Base-by-base conservation (phyloP, 805 yeast genomes). In the Debaryomyces hansenii region DNA sequence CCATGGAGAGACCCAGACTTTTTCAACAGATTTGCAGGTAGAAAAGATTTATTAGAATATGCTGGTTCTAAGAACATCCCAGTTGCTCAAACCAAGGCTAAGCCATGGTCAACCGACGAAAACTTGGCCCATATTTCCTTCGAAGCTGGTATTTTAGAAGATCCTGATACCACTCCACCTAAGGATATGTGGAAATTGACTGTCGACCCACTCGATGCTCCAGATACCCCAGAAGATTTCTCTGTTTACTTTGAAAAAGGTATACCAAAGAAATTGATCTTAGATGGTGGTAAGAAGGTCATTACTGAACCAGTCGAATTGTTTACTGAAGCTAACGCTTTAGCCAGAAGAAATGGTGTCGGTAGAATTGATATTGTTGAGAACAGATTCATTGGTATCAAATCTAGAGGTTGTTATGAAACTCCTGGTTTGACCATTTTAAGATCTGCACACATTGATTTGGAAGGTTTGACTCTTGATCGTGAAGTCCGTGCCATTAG, bases 81-180 rank as follows among this genome's bases (percentile, higher is more conserved):
- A 54, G 99, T 94, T 48, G 78, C 95, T 41, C 99, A 94, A 78
- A 94, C 99, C 57, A 90, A 90, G 73, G 90, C 98, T 55, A 94
- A 94, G 79, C 99, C 99, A 59, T 94, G 99, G 99, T 91, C 98
- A 32, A 94, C 99, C 48, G 99, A 94, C 70, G 99, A 94, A 78
- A 94, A 94, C 82, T 77, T 92, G 83, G 99, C 98, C 40, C 99
- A 94, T 74, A 94, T 94, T 70, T 92, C 98, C 34, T 94, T 88
- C 70, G 99, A 94, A 79, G 99, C 99, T 54, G 99, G 99, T 74
- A 94, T 94, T 58, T 83, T 94, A 64, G 99, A 94, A 77, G 96
- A 94, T 75, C 99, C 99, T 66, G 88, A 94, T 71, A 84, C 92
- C 59, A 94, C 99, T 44, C 99, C 99, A 55, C 99, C 99, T 74